Base-by-base conservation (phyloP, 2,329 filamentous ascomycete genomes). In the Stachybotrys chartarum region DNA sequence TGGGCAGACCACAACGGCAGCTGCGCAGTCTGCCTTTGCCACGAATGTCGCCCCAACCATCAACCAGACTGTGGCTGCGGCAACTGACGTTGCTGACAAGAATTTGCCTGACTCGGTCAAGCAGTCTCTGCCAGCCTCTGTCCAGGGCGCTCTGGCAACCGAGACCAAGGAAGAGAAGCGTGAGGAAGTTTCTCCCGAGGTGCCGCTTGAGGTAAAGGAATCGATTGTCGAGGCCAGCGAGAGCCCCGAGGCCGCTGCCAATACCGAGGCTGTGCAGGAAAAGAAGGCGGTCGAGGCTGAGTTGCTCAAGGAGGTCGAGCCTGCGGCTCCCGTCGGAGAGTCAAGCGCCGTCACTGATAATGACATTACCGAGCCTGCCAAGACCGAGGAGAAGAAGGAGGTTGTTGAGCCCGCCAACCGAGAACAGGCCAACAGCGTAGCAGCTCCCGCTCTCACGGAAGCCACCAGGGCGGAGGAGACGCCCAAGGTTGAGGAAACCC, bases 251-350 rank as follows among this genome's bases (percentile, higher is more conserved):
- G 90, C 90, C 39, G 82, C 87, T 42, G 80, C 81, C 55, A 87
- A 85, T 70, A 75, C 83, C 1, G 78, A 79, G 55, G 87, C 85
- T 17, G 88, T 94, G 7, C 74, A 81, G 59, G 88, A 92, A 63
- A 94, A 94, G 81, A 83, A 82, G 68, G 79, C 77, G 10, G 78
- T 91, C 6, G 90, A 95, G 75, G 71, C 82, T 30, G 87, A 96
- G 73, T 77, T 95, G 8, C 75, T 91, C 51, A 78, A 83, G 60
- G 82, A 88, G 69, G 78, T 85, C 58, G 77, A 80, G 68, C 67
- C 71, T 53, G 66, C 67, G 54, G 64, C 75, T 61, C 65, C 68
- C 12, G 61, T 66, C 0, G 64, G 57, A 45, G 72, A 72, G 46
- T 56, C 69, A 48, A 58, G 64, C 57, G 50, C 60, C 24, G 61